Percentiles rank a stretch among this genome's conserved stretches.
phyloP scores from a whole-genome alignment of 352 stramenopile genomes.

The Globisporangium perplexum region DNA sequence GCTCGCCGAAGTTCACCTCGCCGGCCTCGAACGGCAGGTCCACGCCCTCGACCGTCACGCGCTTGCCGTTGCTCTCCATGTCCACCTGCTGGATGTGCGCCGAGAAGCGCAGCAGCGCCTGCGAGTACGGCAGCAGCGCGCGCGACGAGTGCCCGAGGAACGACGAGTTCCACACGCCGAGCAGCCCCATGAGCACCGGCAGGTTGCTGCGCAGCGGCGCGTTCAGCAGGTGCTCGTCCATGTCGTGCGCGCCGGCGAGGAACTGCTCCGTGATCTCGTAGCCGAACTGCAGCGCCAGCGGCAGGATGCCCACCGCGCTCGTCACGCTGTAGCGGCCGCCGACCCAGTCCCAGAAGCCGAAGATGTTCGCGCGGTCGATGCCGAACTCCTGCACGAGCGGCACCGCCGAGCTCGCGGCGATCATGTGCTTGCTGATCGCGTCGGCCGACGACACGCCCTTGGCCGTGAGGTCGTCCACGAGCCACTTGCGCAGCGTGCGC shows the following conservation, averaged over 20 bases:
- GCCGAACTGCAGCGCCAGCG: constrained; percentile 95
- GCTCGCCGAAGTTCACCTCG: constrained; percentile 97
- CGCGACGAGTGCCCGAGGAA: constrained; percentile 94
- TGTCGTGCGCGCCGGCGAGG: constrained; percentile 93
- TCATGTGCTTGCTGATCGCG: constrained; percentile 92
- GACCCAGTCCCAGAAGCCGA: constrained; percentile 99
- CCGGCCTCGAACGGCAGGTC: constrained; percentile 92
- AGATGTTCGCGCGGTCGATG: constrained; percentile 95
- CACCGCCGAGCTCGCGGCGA: constrained; percentile 85
- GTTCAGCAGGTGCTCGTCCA: constrained; percentile 97
- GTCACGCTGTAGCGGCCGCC: constrained; percentile 97
- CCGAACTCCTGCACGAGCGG: constrained; percentile 89
- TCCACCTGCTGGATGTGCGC: constrained; percentile 98
- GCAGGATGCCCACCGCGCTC: constrained; percentile 95
- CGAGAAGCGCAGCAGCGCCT: constrained; percentile 94
- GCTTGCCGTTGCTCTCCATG: constrained; percentile 99
- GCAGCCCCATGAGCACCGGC: constrained; percentile 94
- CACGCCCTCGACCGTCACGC: constrained; percentile 92
- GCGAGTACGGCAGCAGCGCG: constrained; percentile 90
- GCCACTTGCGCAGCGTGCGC: constrained; percentile 93
- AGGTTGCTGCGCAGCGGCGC: constrained; percentile 93
- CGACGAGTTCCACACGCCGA: constrained; percentile 98
- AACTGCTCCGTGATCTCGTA: constrained; percentile 91
- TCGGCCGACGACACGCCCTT: constrained; percentile 79
- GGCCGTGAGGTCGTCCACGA: constrained; percentile 89